phyloP scores from a whole-genome alignment of 2,329 filamentous ascomycete species.

The Sporothrix curviconia region DNA sequence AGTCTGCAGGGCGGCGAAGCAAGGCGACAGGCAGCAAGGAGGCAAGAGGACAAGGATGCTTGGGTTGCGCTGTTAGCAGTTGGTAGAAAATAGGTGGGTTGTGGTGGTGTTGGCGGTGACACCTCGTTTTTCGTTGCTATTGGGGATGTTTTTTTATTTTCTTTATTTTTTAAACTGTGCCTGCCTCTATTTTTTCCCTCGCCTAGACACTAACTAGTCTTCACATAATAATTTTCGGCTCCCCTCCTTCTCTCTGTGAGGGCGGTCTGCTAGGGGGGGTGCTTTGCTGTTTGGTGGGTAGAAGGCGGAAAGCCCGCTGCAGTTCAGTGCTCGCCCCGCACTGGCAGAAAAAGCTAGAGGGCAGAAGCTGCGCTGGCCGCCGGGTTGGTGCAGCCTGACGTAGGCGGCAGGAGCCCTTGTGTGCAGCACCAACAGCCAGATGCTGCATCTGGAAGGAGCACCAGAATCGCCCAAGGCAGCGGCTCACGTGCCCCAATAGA shows the following conservation, averaged over 20 bases:
- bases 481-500: background rate
- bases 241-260: background rate
- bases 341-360: conserved; percentile 9
- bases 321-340: background rate
- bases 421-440: too few relatives aligned
- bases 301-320: background rate
- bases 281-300: conserved; percentile 4
- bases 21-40: background rate
- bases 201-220: too few relatives aligned
- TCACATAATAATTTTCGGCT: conserved; percentile 4
- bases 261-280: conserved; percentile 4
- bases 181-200: conserved; percentile 3
- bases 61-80: background rate
- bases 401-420: conserved; percentile 2
- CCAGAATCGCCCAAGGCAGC: too few relatives aligned
- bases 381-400: conserved; percentile 13
- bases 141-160: conserved; percentile 2
- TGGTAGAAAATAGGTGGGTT: background rate
- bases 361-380: too few relatives aligned
- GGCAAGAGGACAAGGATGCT: conserved; percentile 1
- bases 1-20: background rate
- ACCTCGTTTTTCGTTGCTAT: background rate
- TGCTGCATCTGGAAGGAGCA: background rate
- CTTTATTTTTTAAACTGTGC: conserved; percentile 3
- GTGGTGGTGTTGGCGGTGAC: conserved; percentile 10